Base-by-base conservation (phyloP, 2,329 filamentous ascomycete species). In the Alternaria sp. region DNA sequence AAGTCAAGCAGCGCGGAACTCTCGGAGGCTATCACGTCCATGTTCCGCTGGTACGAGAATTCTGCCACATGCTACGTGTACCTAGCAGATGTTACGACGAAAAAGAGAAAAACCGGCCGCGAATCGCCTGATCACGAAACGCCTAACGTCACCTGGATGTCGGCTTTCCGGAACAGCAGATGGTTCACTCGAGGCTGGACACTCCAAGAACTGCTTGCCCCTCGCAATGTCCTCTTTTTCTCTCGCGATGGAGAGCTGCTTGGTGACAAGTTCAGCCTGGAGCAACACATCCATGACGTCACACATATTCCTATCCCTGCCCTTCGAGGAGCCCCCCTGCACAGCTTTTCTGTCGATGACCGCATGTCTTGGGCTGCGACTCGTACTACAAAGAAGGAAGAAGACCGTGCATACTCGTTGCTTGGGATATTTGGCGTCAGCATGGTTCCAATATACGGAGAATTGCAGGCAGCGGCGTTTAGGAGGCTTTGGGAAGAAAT, bases 181-280 rank as follows among this genome's bases (percentile, higher is more conserved):
- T 59, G 57, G 38, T 59, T 61, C 16, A 61, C 24, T 1, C 47
- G 46, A 22, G 57, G 53, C 4, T 60, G 46, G 59, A 62, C 55
- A 2, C 51, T 59, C 3, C 51, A 62, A 28, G 59, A 62, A 22
- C 51, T 59, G 7, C 52, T 62, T 12, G 46, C 59, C 1, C 55
- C 51, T 6, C 1, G 11, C 0, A 7, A 16, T 0, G 51, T 55
- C 3, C 20, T 36, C 1, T 62, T 59, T 22, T 62, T 52, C 34
- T 42, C 44, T n/a, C 24, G 24, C n/a, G 41, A 54, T 28, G 16
- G 28, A 7, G 14, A 12, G 1, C 36, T 24, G 2, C 41, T 62
- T 4, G 46, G 59, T 14, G 18, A 52, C 20, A 41, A 43, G 32
- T 8, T 8, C 3, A 47, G 39, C 3, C 18, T 59, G 4, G 36